Base-by-base conservation (phyloP, 108 stramenopile genomes). In the Mediolabrus comicus region DNA sequence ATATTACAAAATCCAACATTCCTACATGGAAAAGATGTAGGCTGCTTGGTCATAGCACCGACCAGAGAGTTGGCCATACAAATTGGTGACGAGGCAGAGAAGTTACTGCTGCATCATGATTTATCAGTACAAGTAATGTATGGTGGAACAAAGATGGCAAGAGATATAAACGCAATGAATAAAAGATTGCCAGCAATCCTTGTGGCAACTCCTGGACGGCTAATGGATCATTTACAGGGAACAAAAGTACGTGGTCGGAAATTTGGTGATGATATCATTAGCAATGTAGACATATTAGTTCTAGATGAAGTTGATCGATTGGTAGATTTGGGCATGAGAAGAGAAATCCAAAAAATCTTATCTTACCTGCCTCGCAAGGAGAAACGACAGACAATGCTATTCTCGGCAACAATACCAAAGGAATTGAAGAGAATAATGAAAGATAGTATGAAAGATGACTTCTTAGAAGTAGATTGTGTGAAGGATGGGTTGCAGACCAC, bases 291-390 rank as follows among this genome's bases (percentile, higher is more conserved):
- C 35, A 60, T 74, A 55, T 59, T 94, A 25, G 69, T 96, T 56
- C 71, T 95, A 30, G 95, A 96, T 77, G 95, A 96, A 68, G 72
- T 88, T 2, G 95, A 96, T 74, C 87, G 79, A 67, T 83, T 95
- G 27, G 65, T 95, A 10, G 95, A 94, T 43, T 90, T 92, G 89
- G 95, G 95, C 30, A 94, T 95, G 75, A 80, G 85, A 32, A 78
- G 69, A 30, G 91, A 89, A 29, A 90, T 92, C 60, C 68, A 81
- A 55, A 60, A 80, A 27, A 92, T 94, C 28, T 54, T 92, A 13
- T 51, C 69, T 29, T 79, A 62, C 60, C 17, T 95, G 14, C 90
- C 90, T 27, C 53, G 69, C 53, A 88, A 82, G 61, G 71, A 75
- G 17, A 75, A 80, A n/a, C 81, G 91, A 35, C 93, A 92, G 63